Percentiles rank a stretch among this genome's conserved stretches.
Evolutionary conservation across 2,329 filamentous ascomycete genomes (phyloP).

Genomic region (Pezicula neosporulosa): DNA sequence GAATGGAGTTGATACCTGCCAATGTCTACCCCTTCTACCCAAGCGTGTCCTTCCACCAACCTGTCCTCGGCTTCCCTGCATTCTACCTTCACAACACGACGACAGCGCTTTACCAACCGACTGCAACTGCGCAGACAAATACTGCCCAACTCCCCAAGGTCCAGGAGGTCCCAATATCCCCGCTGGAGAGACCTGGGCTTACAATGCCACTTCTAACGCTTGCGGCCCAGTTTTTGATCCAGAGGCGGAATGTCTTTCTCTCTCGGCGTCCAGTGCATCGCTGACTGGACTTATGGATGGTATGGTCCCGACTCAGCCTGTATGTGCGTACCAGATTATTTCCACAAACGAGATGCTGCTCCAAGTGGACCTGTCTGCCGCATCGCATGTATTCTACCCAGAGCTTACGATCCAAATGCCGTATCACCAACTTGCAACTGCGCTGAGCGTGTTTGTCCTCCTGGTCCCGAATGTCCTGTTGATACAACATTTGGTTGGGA

Average conservation of each 20-base stretch:
- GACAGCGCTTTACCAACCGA: neutral
- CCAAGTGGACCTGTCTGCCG: neutral
- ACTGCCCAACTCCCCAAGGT: neutral
- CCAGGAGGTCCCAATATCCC: neutral
- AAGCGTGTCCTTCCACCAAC: neutral
- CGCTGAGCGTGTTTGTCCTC: neutral
- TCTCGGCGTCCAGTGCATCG: neutral
- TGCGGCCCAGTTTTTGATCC: neutral
- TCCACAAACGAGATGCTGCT: neutral
- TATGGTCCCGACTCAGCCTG: neutral
- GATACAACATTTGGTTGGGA: neutral
- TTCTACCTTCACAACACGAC: neutral
- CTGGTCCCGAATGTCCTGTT: neutral
- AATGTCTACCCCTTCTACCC: neutral
- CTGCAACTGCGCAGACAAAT: neutral
- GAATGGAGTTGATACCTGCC: conserved; percentile 1
- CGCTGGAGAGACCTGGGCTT: neutral
- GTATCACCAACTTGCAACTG: neutral
- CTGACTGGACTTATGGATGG: neutral
- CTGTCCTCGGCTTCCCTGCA: neutral
- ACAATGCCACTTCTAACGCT: neutral
- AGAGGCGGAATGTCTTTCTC: neutral
- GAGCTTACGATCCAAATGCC: neutral
- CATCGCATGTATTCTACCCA: neutral
- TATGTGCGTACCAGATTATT: neutral